Base-by-base conservation (phyloP, 2,329 filamentous ascomycete species). In the Colletotrichum aenigma region DNA sequence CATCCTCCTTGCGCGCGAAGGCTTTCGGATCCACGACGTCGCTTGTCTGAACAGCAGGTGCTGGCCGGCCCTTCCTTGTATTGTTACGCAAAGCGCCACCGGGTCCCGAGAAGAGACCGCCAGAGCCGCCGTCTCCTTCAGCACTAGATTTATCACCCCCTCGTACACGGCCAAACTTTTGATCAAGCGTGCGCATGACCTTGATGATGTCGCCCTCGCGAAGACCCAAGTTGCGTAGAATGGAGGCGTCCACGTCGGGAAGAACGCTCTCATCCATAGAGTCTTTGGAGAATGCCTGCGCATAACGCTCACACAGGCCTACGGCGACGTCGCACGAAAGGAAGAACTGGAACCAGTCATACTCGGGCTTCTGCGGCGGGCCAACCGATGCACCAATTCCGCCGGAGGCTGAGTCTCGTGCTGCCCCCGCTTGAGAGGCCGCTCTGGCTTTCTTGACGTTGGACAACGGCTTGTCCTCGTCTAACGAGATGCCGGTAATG, bases 261-360 rank as follows among this genome's bases (percentile, higher is more conserved):
- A 98, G 86, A 52, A 98, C 93, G 77, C 95, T 96, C 84, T 98
- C 96, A 78, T 98, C 96, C 95, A 99, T 98, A 28, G 96, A 97
- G 82, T 99, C 97, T 81, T 93, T 93, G 64, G 91, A 85, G 82
- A 99, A 99, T 3, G 95, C 95, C 81, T 96, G 94, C 2, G 96
- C 93, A 82, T 99, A 99, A 70, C 97, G 92, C 85, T 98, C 96
- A 84, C 97, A 99, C 61, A 98, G 93, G 74, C 97, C 95, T 65
- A 96, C 95, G 60, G 96, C 94, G 80, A 98, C 95, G 62, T 98
- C 96, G 83, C 96, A 97, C 77, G 93, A 93, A 55, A 99, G 87
- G 89, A 99, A 99, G 87, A 99, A 98, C 82, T 98, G 96, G 81
- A 99, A 99, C 97, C 97, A 99, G 83, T 99, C 97, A 83, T 98